Evolutionary conservation across 2,329 filamentous ascomycete genomes (phyloP).

Genomic region (Coniochaeta sp.): DNA sequence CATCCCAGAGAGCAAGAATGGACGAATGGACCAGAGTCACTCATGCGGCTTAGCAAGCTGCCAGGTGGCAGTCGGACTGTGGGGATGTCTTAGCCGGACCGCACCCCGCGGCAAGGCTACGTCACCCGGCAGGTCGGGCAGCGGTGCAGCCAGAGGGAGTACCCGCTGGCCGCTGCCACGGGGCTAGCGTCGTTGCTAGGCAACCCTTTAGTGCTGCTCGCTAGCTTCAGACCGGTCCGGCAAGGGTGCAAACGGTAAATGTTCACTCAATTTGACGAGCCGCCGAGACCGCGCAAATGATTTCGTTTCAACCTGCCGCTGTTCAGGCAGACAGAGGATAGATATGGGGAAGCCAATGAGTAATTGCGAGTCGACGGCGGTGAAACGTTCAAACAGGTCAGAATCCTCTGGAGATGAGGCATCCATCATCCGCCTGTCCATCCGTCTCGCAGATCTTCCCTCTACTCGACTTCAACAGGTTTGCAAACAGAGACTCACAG

Average conservation of each 20-base stretch:
- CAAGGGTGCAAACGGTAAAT: no score
- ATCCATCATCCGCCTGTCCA: neutral
- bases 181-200: neutral
- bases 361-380: neutral
- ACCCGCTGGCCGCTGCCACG: constrained; percentile 1
- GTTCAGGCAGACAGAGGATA: no score
- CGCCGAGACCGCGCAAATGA: neutral
- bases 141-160: neutral
- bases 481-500: no score
- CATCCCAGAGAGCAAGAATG: no score
- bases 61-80: constrained; percentile 1
- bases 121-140: constrained; percentile 3
- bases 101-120: neutral
- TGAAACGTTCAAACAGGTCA: neutral
- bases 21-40: neutral
- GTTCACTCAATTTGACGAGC: neutral
- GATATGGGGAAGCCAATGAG: no score
- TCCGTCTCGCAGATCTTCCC: no score
- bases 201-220: neutral
- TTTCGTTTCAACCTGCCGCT: no score
- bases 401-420: neutral
- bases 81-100: neutral
- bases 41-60: neutral
- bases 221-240: neutral
- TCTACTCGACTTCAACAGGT: no score